Percentiles rank a stretch among this genome's conserved stretches.
phyloP scores from a whole-genome alignment of 106 monocot genomes.

The Narthecium ossifragum region DNA sequence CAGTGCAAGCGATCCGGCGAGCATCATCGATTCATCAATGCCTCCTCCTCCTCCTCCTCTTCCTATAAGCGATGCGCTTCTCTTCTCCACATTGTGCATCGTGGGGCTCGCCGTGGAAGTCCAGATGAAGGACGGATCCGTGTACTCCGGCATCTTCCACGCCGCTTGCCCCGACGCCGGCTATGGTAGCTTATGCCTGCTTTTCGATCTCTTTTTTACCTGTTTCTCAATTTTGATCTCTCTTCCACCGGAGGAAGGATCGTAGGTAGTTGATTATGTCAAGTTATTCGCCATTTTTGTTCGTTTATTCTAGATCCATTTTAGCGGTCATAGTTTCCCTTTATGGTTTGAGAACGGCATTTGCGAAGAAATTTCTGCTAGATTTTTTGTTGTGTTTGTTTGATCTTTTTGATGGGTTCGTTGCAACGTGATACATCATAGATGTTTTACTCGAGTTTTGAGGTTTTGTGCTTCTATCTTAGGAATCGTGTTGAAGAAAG shows the following conservation, averaged over 20 bases:
- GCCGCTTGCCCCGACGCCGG: slow-evolving; percentile 38
- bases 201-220: neutral
- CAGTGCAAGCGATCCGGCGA: too few relatives aligned
- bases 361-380: too few relatives aligned
- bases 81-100: slow-evolving; percentile 42
- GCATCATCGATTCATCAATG: too few relatives aligned
- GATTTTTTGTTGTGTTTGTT: too few relatives aligned
- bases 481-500: slow-evolving; percentile 67
- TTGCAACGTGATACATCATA: neutral
- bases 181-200: slow-evolving; percentile 24
- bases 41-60: too few relatives aligned
- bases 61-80: slow-evolving; percentile 37
- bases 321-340: too few relatives aligned
- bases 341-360: too few relatives aligned
- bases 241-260: too few relatives aligned
- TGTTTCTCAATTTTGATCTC: too few relatives aligned
- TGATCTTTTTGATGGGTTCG: neutral
- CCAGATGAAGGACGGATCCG: slow-evolving; percentile 65
- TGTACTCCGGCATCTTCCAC: slow-evolving; percentile 69
- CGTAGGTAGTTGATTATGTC: too few relatives aligned
- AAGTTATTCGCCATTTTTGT: too few relatives aligned
- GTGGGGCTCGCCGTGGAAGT: slow-evolving; percentile 57
- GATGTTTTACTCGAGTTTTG: neutral
- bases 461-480: neutral
- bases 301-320: too few relatives aligned